Percentiles rank a stretch among this genome's conserved stretches.
Conservation (phyloP, 495 filamentous ascomycete genomes). For the Arthonia radiata region DNA sequence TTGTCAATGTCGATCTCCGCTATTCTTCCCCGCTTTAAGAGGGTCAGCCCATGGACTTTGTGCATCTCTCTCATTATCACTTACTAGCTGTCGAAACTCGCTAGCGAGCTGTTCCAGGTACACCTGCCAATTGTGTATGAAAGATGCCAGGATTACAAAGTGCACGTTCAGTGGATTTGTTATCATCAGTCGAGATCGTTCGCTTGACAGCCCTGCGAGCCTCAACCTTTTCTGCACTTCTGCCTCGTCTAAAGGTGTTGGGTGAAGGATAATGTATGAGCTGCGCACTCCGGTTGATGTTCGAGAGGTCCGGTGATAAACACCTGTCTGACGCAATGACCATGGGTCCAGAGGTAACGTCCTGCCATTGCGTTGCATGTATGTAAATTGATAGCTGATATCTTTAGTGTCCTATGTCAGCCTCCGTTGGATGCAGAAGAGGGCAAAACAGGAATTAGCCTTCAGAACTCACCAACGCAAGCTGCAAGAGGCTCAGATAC, state of each 20-base stretch:
- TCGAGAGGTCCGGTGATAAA: slow-evolving; percentile 1
- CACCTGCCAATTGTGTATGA: slow-evolving; percentile 2
- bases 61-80: too few species aligned
- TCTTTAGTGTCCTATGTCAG: slow-evolving; percentile 1
- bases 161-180: slow-evolving; percentile 4
- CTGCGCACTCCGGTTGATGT: not conserved
- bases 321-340: slow-evolving; percentile 5
- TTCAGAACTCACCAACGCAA: slow-evolving; percentile 2
- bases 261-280: slow-evolving; percentile 2
- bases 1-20: too few species aligned
- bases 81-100: not conserved
- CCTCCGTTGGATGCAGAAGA: too few species aligned
- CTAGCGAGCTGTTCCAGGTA: slow-evolving; percentile 3
- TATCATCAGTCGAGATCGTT: too few species aligned
- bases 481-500: not conserved
- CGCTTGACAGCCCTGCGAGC: too few species aligned
- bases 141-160: slow-evolving; percentile 3
- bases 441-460: not conserved
- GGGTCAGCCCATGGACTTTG: too few species aligned
- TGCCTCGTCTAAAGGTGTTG: too few species aligned
- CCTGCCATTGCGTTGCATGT: slow-evolving; percentile 3
- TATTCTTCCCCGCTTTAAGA: too few species aligned
- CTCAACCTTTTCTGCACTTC: too few species aligned
- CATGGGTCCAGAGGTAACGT: slow-evolving; percentile 1
- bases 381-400: slow-evolving; percentile 5